Conservation (phyloP, 768 basidiomycete species). For the Hericium erinaceus region DNA sequence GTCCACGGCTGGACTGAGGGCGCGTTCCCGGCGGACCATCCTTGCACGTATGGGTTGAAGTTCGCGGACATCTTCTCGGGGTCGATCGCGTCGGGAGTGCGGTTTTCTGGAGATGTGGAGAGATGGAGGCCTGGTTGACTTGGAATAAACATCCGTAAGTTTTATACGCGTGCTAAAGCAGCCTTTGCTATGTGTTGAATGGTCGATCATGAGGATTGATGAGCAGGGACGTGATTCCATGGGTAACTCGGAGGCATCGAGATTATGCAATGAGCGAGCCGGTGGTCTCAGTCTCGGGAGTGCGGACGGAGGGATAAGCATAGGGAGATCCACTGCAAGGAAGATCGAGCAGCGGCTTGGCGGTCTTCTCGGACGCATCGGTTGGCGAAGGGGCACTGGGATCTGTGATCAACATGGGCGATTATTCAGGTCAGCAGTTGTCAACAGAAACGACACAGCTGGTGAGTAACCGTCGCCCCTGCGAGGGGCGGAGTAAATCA, state of each 20-base stretch:
- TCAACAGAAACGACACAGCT: background rate
- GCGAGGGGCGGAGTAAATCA: background rate
- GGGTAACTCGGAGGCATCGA: background rate
- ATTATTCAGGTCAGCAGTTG: background rate
- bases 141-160: no score
- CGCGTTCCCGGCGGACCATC: constrained; percentile 8
- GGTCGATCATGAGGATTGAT: background rate
- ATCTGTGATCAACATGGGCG: background rate
- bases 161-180: no score
- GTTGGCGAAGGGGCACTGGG: background rate
- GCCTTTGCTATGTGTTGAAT: no score
- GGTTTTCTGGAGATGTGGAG: background rate
- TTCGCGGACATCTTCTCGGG: constrained; percentile 5
- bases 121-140: background rate
- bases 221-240: background rate
- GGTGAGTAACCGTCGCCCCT: background rate
- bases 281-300: no score
- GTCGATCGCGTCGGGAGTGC: background rate
- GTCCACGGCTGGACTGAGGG: background rate
- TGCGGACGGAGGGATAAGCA: background rate
- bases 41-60: constrained; percentile 15
- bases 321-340: background rate
- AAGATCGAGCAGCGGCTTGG: background rate
- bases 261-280: background rate
- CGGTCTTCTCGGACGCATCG: background rate